Evolutionary conservation across 257 asterid species (phyloP).

Genomic region (Nicotiana knightiana): DNA sequence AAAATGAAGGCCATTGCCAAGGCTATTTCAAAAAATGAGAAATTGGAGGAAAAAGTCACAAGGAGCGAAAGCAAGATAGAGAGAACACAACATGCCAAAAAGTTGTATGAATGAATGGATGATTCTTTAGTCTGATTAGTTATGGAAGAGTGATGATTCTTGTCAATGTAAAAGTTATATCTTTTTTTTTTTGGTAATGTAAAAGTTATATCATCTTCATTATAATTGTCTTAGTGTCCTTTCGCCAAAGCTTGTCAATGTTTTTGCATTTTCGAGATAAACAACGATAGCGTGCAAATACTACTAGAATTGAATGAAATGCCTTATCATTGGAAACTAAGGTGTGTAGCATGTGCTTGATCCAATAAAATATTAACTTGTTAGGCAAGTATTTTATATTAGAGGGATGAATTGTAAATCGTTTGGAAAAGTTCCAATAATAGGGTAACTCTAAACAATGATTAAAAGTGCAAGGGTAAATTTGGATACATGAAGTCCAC

Average conservation of each 20-base stretch:
- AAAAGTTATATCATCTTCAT: neutral
- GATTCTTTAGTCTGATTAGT: neutral
- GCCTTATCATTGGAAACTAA: neutral
- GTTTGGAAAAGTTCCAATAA: no score
- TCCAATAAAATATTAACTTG: neutral
- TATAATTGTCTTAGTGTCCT: no score
- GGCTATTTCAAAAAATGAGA: constrained; percentile 52
- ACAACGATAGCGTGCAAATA: neutral
- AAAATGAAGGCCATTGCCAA: constrained; percentile 66
- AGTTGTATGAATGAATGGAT: constrained; percentile 32
- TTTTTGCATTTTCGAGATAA: neutral
- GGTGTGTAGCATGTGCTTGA: neutral
- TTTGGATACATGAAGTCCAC: no score
- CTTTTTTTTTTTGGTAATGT: neutral
- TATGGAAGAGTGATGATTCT: neutral
- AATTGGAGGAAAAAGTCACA: constrained; percentile 33
- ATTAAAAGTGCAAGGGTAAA: no score
- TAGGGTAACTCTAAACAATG: no score
- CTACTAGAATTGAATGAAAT: neutral
- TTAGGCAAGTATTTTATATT: neutral
- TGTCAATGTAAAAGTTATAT: neutral
- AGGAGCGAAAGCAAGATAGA: constrained; percentile 45
- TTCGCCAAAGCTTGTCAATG: neutral
- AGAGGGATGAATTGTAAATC: no score
- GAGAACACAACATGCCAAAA: constrained; percentile 56